phyloP scores from a whole-genome alignment of 495 filamentous ascomycete genomes.

The Penicillium herquei region DNA sequence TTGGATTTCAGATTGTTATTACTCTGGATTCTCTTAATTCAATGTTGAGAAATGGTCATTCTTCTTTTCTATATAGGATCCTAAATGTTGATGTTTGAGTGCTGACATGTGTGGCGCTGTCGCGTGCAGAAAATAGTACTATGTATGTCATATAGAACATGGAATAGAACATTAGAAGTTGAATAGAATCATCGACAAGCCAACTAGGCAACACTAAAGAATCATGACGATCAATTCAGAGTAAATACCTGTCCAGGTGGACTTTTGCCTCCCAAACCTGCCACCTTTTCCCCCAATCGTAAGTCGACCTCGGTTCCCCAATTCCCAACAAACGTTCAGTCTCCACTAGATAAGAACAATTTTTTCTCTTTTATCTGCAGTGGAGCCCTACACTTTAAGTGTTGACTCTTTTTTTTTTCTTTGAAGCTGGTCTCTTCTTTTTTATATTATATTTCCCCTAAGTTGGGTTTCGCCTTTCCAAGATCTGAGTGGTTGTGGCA shows the following conservation, averaged over 20 bases:
- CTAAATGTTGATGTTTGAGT: no score
- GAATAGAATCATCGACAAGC: no score
- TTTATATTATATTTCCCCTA: conserved; percentile 5
- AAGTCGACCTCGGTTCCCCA: conserved; percentile 14
- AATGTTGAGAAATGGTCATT: no score
- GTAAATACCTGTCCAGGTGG: neutral
- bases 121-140: no score
- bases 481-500: neutral
- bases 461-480: neutral
- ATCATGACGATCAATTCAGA: no score
- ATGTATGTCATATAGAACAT: no score
- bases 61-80: no score
- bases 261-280: neutral
- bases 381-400: conserved; percentile 11
- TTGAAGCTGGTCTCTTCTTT: conserved; percentile 2
- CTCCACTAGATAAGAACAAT: conserved; percentile 19
- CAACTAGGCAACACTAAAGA: no score
- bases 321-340: conserved; percentile 28
- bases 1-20: neutral
- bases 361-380: conserved; percentile 19
- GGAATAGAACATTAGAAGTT: no score
- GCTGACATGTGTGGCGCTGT: no score
- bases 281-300: conserved; percentile 1
- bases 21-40: no score
- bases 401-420: conserved; percentile 1